A percentile compares a stretch with the other conserved stretches of the same genome.
Evolutionary conservation across 306 rosid species (phyloP).

Genomic region (Lithocarpus polystachyus): DNA sequence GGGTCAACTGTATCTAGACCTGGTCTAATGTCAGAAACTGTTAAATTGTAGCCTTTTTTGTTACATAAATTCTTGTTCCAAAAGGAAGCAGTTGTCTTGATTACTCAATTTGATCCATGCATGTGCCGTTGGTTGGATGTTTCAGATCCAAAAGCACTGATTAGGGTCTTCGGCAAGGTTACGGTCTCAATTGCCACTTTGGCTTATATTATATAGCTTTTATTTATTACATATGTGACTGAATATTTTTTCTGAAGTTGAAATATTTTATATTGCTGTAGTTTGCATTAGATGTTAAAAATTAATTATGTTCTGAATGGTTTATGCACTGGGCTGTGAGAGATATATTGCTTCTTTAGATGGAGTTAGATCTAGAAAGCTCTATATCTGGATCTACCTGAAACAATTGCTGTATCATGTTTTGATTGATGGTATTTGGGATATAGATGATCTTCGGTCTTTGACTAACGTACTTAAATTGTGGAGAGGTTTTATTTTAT

Average conservation of each 20-base stretch:
- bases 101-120: background rate
- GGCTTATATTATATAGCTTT: background rate
- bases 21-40: background rate
- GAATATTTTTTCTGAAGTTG: no score
- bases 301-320: background rate
- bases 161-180: background rate
- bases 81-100: background rate
- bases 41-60: background rate
- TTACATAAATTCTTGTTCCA: background rate
- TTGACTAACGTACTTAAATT: background rate
- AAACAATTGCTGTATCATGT: background rate
- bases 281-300: no score
- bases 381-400: background rate
- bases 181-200: background rate
- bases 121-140: background rate
- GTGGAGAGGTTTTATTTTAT: no score
- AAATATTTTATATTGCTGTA: no score
- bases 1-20: background rate
- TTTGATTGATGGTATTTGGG: background rate
- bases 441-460: background rate
- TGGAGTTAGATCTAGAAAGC: background rate
- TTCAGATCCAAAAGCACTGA: background rate
- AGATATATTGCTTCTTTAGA: background rate
- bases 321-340: background rate
- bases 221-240: no score